Base-by-base conservation (phyloP, 352 stramenopile species). In the Globisporangium parvum region DNA sequence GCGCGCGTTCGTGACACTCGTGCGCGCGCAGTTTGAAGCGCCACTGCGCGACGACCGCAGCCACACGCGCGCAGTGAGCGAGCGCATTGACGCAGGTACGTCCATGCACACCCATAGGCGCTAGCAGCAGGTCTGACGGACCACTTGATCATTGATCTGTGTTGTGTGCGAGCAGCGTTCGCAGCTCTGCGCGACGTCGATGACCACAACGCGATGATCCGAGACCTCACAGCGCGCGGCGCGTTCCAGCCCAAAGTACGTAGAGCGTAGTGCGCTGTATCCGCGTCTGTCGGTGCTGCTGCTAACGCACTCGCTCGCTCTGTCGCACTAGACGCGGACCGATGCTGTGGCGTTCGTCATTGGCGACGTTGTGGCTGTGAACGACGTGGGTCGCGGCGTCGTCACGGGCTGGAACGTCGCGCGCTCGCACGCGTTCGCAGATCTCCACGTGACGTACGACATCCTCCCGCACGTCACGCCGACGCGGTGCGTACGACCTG, bases 351-450 rank as follows among this genome's bases (percentile, higher is more conserved):
- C 75, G 53, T 92, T 83, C 47, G 54, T 60, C 3, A 67, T 94
- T 41, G 85, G 85, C 26, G 85, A 94, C 47, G 59, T 93, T 20
- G 79, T 94, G 2, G 53, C 79, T 37, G 71, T 91, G 35, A 67
- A 81, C 20, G 67, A 69, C 6, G 57, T 82, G 1, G 79, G 75
- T 2, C 51, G 61, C 11, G 80, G 82, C 8, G 82, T 91, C 23
- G 66, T 94, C 47, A 82, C 77, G 17, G 67, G 68, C 1, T 94
- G 85, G 85, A 67, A 58, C 56, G 48, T 67, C 75, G 48, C 63
- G 39, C 48, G 55, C 47, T 50, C 60, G 54, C 52, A 84, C 57
- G 75, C 62, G 39, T 69, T 60, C 18, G 67, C 59, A n/a, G 65
- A 71, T 18, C 39, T 70, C 35, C 62, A 61, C 17, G 73, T 89